Conservation (phyloP, 345 rosid species). For the Draba incana region DNA sequence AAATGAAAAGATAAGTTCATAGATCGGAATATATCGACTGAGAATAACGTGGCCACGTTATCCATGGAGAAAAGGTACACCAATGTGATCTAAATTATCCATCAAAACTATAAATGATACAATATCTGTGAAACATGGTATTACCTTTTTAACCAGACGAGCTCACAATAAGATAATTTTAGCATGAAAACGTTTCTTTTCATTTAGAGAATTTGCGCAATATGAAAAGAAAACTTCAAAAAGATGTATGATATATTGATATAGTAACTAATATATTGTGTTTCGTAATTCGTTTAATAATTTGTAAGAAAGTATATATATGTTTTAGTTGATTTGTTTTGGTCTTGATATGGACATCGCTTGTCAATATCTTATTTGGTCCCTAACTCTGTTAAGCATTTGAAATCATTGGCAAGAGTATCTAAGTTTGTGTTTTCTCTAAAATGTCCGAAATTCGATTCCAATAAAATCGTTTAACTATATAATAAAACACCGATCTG, state of each 20-base stretch:
- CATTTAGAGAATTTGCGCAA: no score
- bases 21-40: neutral
- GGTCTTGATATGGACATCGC: neutral
- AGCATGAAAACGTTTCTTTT: no score
- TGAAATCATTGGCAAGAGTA: slow-evolving; percentile 31
- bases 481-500: no score
- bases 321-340: neutral
- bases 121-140: neutral
- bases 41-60: slow-evolving; percentile 13
- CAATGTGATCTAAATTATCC: neutral
- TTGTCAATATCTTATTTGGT: neutral
- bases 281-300: no score
- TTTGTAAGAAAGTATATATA: no score
- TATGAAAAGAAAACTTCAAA: no score
- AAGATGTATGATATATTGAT: no score
- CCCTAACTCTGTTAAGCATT: slow-evolving; percentile 13
- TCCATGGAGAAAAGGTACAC: neutral
- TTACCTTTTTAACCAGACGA: no score
- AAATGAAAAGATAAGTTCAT: slow-evolving; percentile 5
- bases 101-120: neutral
- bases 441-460: neutral
- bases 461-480: neutral
- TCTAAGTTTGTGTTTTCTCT: neutral
- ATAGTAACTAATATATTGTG: no score
- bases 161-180: no score